Evolutionary conservation across 2,329 filamentous ascomycete genomes (phyloP).

Genomic region (Neospermospora avenae): DNA sequence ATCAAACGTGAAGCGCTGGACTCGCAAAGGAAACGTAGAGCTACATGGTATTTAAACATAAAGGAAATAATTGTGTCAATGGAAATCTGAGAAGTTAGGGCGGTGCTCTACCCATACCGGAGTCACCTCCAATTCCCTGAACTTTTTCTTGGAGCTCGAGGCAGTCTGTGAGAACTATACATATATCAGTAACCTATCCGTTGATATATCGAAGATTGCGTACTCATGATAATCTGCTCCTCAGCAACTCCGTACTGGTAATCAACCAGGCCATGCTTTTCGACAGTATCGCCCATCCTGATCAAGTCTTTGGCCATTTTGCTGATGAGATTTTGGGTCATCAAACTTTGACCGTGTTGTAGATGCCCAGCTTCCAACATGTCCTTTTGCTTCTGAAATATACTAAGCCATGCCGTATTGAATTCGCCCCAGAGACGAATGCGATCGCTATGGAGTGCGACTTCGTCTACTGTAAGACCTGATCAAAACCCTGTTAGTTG

Average conservation of each 20-base stretch:
- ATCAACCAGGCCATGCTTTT: conserved; percentile 91
- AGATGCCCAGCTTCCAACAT: conserved; percentile 46
- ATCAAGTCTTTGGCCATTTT: conserved; percentile 81
- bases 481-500: conserved; percentile 38
- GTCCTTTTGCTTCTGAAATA: conserved; percentile 82
- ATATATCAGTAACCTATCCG: background rate
- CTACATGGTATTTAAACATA: conserved; percentile 15
- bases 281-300: conserved; percentile 78
- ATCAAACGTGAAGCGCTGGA: conserved; percentile 16
- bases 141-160: conserved; percentile 49
- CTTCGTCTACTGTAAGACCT: conserved; percentile 85
- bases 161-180: conserved; percentile 49
- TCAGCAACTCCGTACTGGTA: conserved; percentile 98
- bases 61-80: background rate
- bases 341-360: conserved; percentile 52
- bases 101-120: conserved; percentile 25
- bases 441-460: conserved; percentile 69
- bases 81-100: conserved; percentile 20
- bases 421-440: conserved; percentile 91
- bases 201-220: conserved; percentile 34
- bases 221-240: conserved; percentile 82
- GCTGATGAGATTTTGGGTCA: conserved; percentile 67
- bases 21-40: background rate
- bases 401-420: conserved; percentile 84
- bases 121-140: conserved; percentile 21